Evolutionary conservation across 305 asterid species (phyloP), one percentile per base, ranked within the genome.

Genomic region (Solanum aculeatissimum): DNA sequence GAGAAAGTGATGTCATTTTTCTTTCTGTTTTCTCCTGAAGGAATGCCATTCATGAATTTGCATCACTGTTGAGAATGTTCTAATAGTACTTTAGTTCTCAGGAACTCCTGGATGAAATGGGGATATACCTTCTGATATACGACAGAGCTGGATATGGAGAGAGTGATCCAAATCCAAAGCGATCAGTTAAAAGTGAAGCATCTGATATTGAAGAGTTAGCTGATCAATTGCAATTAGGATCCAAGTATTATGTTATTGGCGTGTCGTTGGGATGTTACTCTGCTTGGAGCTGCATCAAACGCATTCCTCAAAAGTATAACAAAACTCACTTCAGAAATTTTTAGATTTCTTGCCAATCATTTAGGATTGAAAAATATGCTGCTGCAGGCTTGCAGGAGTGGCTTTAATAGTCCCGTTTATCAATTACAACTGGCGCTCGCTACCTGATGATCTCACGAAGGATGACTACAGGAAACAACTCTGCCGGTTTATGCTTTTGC

Each of bases 101-200:
- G 98, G 95, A 92, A 66, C 80, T 94, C 27, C 83, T 96, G 90
- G 93, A 92, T 78, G 91, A 87, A 86, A 72, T 94, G 89, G 91
- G 88, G 70, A 86, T 95, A 87, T 92, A 93, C 86, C 86, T 96
- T 43, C 85, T 96, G 83, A 85, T 91, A 62, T 96, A 88, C 58
- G 98, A 96, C 80, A 93, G 99, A 85, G 98, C 99, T 15, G 99
- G 99, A 77, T 96, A 95, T 83, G 99, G 99, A 2, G 97, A 95
- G 54, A 95, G 98, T 62, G 97, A 92, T 90, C 98, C 96, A n/a
- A 93, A 96, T 86, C 96, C 98, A 18, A 93, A 90, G 80, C 90
- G 97, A 69, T 91, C 98, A 12, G 51, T 93, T 27, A 96, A 91
- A 81, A 96, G 95, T 53, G 98, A 93, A 86, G 94, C 98, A 14